Evolutionary conservation across 768 basidiomycete genomes (phyloP).

Genomic region (Lentinula aciculospora): DNA sequence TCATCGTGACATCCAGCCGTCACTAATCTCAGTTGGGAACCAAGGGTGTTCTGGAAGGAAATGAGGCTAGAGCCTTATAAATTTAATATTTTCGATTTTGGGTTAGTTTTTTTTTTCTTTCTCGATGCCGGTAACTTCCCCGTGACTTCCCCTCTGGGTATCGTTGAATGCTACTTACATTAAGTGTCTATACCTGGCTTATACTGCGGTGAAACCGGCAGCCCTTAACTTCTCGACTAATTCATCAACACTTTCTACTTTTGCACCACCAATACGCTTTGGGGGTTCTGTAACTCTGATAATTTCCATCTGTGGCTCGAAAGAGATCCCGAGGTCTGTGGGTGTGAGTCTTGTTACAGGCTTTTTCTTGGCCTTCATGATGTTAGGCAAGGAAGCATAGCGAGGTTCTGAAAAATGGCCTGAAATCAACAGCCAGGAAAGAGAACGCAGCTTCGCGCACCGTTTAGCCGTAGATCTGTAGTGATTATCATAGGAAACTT

Average conservation of each 20-base stretch:
- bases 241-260: conserved; percentile 89
- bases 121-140: too few species aligned
- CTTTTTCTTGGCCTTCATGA: conserved; percentile 99
- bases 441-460: conserved; percentile 18
- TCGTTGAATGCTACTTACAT: too few species aligned
- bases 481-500: conserved; percentile 83
- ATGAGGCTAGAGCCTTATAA: not conserved
- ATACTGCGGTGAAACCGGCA: conserved; percentile 58
- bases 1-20: not conserved
- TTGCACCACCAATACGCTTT: conserved; percentile 85
- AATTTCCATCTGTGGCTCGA: conserved; percentile 77
- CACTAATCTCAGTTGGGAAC: not conserved
- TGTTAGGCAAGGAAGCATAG: conserved; percentile 94
- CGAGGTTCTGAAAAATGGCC: conserved; percentile 63
- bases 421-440: not conserved
- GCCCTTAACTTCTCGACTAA: conserved; percentile 85
- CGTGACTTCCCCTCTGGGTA: too few species aligned
- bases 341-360: conserved; percentile 79
- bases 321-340: conserved; percentile 77
- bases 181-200: too few species aligned
- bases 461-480: conserved; percentile 75
- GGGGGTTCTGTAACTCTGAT: conserved; percentile 88
- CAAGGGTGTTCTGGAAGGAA: conserved; percentile 2
- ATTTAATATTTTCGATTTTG: not conserved
- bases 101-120: not conserved